Conservation (phyloP, 306 rosid species). For the Dicorynia guianensis region DNA sequence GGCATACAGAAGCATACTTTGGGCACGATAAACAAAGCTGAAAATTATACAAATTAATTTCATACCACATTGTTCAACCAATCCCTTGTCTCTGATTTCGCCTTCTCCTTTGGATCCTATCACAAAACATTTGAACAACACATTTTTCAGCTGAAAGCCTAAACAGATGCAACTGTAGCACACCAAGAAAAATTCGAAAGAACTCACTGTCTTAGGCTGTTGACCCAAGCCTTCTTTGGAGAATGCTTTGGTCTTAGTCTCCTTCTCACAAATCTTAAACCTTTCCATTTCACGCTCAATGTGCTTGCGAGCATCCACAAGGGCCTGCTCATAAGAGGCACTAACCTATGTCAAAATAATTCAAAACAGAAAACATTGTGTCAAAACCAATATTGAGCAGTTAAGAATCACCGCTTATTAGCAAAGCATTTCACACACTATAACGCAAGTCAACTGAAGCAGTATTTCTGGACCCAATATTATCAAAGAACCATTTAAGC, state of each 20-base stretch:
- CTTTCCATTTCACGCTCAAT: constrained; percentile 94
- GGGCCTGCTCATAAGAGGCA: constrained; percentile 91
- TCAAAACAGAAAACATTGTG: constrained; percentile 44
- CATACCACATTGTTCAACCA: constrained; percentile 92
- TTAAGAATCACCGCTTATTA: constrained; percentile 4
- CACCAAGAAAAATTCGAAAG: background rate
- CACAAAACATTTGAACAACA: constrained; percentile 32
- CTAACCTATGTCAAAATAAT: constrained; percentile 72
- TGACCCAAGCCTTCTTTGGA: constrained; percentile 94
- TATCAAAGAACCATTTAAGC: constrained; percentile 13
- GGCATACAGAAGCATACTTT: constrained; percentile 1
- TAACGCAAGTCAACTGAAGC: background rate
- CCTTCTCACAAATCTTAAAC: constrained; percentile 88
- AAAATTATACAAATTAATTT: constrained; percentile 27
- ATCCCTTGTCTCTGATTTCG: constrained; percentile 89
- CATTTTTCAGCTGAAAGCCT: background rate
- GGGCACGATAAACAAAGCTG: constrained; percentile 27
- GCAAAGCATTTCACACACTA: background rate
- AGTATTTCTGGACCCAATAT: background rate
- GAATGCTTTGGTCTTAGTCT: constrained; percentile 89
- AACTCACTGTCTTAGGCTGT: constrained; percentile 85
- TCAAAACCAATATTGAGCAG: constrained; percentile 38
- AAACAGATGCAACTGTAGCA: background rate
- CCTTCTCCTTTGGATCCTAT: constrained; percentile 92
- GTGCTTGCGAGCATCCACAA: constrained; percentile 84